phyloP scores from a whole-genome alignment of 148 eudicot species.

The Polygonum maritimum region DNA sequence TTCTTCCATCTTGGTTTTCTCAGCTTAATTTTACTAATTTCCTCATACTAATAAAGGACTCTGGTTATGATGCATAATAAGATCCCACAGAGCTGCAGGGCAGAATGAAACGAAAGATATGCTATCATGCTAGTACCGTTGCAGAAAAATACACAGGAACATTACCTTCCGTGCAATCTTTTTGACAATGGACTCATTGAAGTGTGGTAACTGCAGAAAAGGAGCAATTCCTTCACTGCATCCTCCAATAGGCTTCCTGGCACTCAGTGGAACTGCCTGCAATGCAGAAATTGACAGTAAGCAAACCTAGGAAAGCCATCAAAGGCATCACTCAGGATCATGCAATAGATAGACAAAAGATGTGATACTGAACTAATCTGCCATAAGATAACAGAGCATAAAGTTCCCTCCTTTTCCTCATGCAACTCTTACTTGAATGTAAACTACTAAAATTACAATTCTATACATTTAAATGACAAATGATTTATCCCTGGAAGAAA shows the following conservation, averaged over 20 bases:
- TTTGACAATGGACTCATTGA: conserved; percentile 60
- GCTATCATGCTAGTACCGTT: not conserved
- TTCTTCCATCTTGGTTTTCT: too few relatives aligned
- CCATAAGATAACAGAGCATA: not conserved
- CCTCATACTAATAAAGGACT: too few relatives aligned
- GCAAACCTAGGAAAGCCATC: not conserved
- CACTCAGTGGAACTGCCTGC: conserved; percentile 96
- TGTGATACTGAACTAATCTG: not conserved
- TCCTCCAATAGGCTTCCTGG: conserved; percentile 75
- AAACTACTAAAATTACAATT: not conserved
- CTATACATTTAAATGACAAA: not conserved
- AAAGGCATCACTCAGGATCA: not conserved
- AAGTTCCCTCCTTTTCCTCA: not conserved
- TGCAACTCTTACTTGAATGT: not conserved
- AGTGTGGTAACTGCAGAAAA: conserved; percentile 91
- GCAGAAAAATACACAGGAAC: conserved; percentile 1
- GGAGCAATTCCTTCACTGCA: conserved; percentile 80
- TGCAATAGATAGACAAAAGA: not conserved
- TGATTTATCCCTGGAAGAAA: not conserved
- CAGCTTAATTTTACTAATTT: too few relatives aligned
- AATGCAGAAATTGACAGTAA: not conserved
- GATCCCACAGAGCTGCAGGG: not conserved
- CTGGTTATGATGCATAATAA: not conserved
- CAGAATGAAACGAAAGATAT: conserved; percentile 3
- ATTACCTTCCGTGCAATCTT: conserved; percentile 75